Evolutionary conservation across 192 early-diverging fungal genomes (phyloP), one percentile per base, ranked within the genome.

Genomic region (Coemansia sp.): DNA sequence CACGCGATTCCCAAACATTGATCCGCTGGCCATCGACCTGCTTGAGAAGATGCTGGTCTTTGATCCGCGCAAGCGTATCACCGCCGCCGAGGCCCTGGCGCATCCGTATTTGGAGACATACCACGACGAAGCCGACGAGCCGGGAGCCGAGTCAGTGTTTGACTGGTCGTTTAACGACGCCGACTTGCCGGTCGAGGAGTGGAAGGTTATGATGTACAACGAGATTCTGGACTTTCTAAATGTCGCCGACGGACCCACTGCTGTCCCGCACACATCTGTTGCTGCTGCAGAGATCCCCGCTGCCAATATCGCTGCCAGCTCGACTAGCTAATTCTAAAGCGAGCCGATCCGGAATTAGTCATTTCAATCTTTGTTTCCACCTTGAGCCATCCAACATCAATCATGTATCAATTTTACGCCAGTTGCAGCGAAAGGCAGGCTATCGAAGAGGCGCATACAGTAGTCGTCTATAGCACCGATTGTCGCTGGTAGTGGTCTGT

Each of bases 151-250:
- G 17, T 86, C 84, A 54, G 79, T 76, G 62, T 97, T 97, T 75
- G 93, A 97, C 78, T 97, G 95, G 95, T 93, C 92, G 11, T 95
- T 95, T 77, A 94, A 91, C 58, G 94, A 95, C 56, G 90, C 90
- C 0, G 93, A 97, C 60, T 79, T 94, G 69, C 87, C 90, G 5
- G 85, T 90, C 12, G 92, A 93, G 58, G 86, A 88, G 64, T 95
- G 93, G 93, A 92, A 91, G 74, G 86, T 91, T 9, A 93, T 90
- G 89, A 91, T 93, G 89, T 93, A 93, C 68, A 88, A 86, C 56
- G 91, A 93, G 67, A 91, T 93, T 50, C 72, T 91, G 39, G 89
- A 88, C 49, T 88, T 88, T 54, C 77, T 86, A 58, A 84, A 87
- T 50, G 87, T 88, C 43, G 82, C 77, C 37, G 80, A 83, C 19